phyloP scores from a whole-genome alignment of 805 yeast genomes.

The Saturnispora saitoi region DNA sequence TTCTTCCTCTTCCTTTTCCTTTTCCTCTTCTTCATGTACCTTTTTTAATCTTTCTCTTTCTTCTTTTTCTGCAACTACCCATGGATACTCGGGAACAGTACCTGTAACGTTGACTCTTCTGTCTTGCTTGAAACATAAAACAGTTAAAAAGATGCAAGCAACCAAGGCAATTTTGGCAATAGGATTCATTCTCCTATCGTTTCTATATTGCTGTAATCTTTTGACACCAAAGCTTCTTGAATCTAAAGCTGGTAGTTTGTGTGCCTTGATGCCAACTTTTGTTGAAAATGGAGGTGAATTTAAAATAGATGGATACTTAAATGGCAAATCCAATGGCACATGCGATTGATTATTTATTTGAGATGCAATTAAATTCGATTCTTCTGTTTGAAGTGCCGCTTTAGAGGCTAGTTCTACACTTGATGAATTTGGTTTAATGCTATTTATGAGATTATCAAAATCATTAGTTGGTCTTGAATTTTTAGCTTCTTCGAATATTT shows the following conservation, averaged over 20 bases:
- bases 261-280: constrained; percentile 22
- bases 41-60: constrained; percentile 7
- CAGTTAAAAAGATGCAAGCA: constrained; percentile 36
- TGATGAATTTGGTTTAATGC: constrained; percentile 7
- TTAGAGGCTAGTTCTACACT: constrained; percentile 6
- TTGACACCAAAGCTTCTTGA: constrained; percentile 31
- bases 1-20: constrained; percentile 8
- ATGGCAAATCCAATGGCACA: constrained; percentile 56
- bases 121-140: constrained; percentile 50
- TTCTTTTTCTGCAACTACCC: constrained; percentile 17
- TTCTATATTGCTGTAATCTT: constrained; percentile 35
- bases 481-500: background rate
- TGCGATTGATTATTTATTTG: constrained; percentile 11
- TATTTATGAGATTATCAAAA: constrained; percentile 11
- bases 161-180: constrained; percentile 47
- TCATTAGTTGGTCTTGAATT: background rate
- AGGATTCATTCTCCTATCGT: constrained; percentile 49
- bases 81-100: constrained; percentile 26
- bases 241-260: constrained; percentile 31
- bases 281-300: constrained; percentile 22
- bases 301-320: constrained; percentile 33
- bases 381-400: constrained; percentile 11
- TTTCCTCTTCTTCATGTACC: constrained; percentile 12
- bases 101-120: constrained; percentile 27
- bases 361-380: constrained; percentile 8